Evolutionary conservation across 805 yeast species (phyloP).

Genomic region (Zygoascus ofunaensis): DNA sequence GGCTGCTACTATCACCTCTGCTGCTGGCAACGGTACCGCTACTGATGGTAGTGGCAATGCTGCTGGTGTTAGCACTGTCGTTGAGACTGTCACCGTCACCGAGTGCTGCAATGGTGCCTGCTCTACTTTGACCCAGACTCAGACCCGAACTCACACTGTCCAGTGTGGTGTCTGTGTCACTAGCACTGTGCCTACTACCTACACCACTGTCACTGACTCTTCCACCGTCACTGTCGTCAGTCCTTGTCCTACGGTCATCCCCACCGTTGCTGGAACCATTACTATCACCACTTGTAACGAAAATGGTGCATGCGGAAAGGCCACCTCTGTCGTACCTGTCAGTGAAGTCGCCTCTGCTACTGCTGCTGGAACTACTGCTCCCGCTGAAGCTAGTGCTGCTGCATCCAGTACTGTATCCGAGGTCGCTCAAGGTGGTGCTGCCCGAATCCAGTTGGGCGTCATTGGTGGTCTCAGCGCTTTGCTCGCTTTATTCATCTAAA

Average conservation of each 20-base stretch:
- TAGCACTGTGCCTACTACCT: conserved; percentile 9
- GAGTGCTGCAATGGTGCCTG: conserved; percentile 16
- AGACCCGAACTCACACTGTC: conserved; percentile 4
- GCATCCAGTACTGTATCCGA: not conserved
- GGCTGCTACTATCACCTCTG: conserved; percentile 3
- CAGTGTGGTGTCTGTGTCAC: conserved; percentile 10
- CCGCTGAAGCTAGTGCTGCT: not conserved
- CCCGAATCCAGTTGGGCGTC: not conserved
- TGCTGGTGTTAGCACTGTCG: not conserved
- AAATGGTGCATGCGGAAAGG: not conserved
- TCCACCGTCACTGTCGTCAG: conserved; percentile 14
- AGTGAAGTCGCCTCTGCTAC: not conserved
- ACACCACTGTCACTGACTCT: conserved; percentile 8
- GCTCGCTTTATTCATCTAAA: not conserved
- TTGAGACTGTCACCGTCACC: conserved; percentile 5
- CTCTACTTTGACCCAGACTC: conserved; percentile 11
- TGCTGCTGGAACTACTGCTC: not conserved
- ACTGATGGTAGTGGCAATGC: not conserved
- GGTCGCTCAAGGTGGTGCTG: conserved; percentile 2
- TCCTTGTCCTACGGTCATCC: conserved; percentile 8
- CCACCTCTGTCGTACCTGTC: conserved; percentile 5
- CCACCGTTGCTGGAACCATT: not conserved
- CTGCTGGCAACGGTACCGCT: not conserved
- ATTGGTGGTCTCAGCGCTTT: not conserved
- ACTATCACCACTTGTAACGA: conserved; percentile 3